Base-by-base conservation (phyloP, 2,329 filamentous ascomycete genomes). In the Lachnellula suecica region DNA sequence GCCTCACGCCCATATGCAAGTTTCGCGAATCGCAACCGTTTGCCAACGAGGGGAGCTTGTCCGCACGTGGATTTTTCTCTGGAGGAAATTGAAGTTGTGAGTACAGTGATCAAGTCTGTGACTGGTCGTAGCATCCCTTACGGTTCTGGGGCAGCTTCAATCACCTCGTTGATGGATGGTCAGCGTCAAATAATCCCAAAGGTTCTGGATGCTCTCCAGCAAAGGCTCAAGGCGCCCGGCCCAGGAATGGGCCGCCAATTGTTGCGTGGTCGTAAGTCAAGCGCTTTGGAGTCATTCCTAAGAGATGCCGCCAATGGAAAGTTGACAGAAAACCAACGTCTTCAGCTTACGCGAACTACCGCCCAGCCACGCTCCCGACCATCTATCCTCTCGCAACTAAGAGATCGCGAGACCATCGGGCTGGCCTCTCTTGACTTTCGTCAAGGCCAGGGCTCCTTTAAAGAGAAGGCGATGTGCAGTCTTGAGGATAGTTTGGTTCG, bases 401-500 rank as follows among this genome's bases (percentile, higher is more conserved):
- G 59, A 44, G 53, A 62, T 22, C 63, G 66, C 6, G 65, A 67
- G 49, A 34, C 60, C 2, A 49, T 51, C 20, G 64, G 65, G 22
- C 47, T 61, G 24, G 49, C 45, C 5, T 56, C 63, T 13, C 5
- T 44, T 4, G 41, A 56, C 19, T 44, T 58, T 15, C 42, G 56
- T 5, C 42, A 45, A 17, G 60, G 63, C 7, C 47, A 51, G 27
- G 52, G 29, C 20, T 56, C 62, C 5, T 63, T 62, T 37, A 62
- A 54, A 31, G 52, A 47, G 4, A 27, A 59, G 25, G 49, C 61
- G 17, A 49, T 51, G 8, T 63, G 45, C 22, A 47, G 23, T 41
- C 25, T 68, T 5, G 82, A 85, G 58, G 82, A 86, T 51, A 69
- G 68, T 2, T 58, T 86, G 3, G 70, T 74, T 43, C 68, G 77